These are phyloP conservation scores for Scheffersomyces titani DNA, from an alignment of 1,139 yeast genomes.

Conservation along the genomic window DNA sequence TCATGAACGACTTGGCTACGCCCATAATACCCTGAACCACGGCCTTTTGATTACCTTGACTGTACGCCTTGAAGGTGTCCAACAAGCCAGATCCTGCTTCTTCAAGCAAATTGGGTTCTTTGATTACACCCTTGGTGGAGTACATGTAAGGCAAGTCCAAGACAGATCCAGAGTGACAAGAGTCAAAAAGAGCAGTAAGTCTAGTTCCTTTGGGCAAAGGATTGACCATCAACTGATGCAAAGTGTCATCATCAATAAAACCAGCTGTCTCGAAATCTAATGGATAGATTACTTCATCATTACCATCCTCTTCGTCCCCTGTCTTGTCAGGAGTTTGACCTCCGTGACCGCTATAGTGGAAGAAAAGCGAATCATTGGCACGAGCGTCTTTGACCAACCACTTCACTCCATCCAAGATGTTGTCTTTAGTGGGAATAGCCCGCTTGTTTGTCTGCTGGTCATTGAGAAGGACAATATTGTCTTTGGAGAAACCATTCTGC, in stretches of 20 bases:
- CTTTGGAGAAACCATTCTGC: conserved; percentile 2
- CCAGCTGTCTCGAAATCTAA: conserved; percentile 4
- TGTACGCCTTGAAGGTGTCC: conserved; percentile 4
- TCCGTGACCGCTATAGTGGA: conserved; percentile 6
- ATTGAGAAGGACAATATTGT: conserved; percentile 5
- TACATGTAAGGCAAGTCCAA: conserved; percentile 6
- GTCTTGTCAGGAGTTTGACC: conserved; percentile 3
- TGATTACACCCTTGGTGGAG: conserved; percentile 5
- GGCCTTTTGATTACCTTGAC: conserved; percentile 4
- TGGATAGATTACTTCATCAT: conserved; percentile 5
- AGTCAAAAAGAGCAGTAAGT: conserved; percentile 6
- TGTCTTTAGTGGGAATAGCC: conserved; percentile 3
- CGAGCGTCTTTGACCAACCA: conserved; percentile 7
- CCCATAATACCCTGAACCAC: conserved; percentile 3
- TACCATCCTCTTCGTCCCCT: conserved; percentile 6
- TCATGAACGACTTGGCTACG: conserved; percentile 3
- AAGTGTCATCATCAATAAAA: conserved; percentile 3
- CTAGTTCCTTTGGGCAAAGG: conserved; percentile 4
- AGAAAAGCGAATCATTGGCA: conserved; percentile 5
- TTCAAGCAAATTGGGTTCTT: conserved; percentile 5
- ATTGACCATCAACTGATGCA: conserved; percentile 3
- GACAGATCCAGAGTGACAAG: conserved; percentile 5
- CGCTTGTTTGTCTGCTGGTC: conserved; percentile 1
- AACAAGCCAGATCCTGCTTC: conserved; percentile 4
- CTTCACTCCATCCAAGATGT: conserved; percentile 4